phyloP scores from a whole-genome alignment of 768 basidiomycete species.

The Pleurotus pulmonarius region DNA sequence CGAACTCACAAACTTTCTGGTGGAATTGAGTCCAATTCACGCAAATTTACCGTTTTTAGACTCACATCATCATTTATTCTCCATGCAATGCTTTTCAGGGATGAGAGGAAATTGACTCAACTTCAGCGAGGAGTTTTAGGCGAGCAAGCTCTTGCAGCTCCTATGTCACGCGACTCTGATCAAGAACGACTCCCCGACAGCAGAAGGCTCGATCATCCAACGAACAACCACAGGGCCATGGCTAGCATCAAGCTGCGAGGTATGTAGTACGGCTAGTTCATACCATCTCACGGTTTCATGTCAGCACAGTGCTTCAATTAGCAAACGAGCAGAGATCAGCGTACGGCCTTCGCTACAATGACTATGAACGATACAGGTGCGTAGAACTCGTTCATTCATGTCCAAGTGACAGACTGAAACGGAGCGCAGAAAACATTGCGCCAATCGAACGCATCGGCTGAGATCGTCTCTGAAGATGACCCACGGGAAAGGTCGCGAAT shows the following conservation, averaged over 20 bases:
- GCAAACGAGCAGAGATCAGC: constrained; percentile 87
- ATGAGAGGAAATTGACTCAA: too few relatives aligned
- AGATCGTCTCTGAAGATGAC: constrained; percentile 82
- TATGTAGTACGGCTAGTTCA: neutral
- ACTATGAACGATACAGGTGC: constrained; percentile 82
- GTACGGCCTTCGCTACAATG: constrained; percentile 89
- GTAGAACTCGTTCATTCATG: constrained; percentile 10
- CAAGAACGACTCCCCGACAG: too few relatives aligned
- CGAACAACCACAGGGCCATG: constrained; percentile 7
- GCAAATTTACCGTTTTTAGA: too few relatives aligned
- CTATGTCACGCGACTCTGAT: neutral
- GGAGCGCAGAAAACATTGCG: constrained; percentile 75
- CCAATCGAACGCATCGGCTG: constrained; percentile 84
- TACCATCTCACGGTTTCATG: neutral
- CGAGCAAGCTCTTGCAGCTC: too few relatives aligned
- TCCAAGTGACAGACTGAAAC: neutral
- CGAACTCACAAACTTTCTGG: too few relatives aligned
- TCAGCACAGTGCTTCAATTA: constrained; percentile 36
- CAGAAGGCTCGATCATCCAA: neutral
- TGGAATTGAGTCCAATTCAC: too few relatives aligned
- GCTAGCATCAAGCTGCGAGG: constrained; percentile 4
- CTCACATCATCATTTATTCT: too few relatives aligned
- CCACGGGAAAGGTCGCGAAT: constrained; percentile 86
- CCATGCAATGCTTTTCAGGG: too few relatives aligned
- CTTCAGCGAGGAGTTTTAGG: too few relatives aligned